A percentile compares a stretch with the other conserved stretches of the same genome.
Evolutionary conservation across 225 moss, liverwort and hornwort species (phyloP).

Genomic region (Antitrichia curtipendula): DNA sequence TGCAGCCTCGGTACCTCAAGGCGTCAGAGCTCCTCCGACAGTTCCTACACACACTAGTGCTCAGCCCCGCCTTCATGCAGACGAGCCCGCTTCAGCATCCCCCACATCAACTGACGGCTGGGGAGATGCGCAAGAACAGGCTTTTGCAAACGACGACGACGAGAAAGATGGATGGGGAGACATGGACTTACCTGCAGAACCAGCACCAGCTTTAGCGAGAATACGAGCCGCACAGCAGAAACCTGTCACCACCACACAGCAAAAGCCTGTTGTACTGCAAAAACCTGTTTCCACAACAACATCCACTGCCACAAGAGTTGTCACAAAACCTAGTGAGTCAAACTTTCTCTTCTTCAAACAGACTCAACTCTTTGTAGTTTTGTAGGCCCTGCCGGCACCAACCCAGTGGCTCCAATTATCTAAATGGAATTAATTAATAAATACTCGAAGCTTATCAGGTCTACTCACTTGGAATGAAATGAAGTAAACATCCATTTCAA

Average conservation of each 20-base stretch:
- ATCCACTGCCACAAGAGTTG: conserved; percentile 34
- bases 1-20: conserved; percentile 36
- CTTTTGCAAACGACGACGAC: conserved; percentile 38
- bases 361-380: not conserved
- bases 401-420: not conserved
- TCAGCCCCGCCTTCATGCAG: conserved; percentile 31
- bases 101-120: conserved; percentile 82
- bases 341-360: not conserved
- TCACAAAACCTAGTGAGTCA: conserved; percentile 48
- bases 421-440: too few species aligned
- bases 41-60: conserved; percentile 23
- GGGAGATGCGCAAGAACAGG: conserved; percentile 66
- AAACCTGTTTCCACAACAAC: conserved; percentile 46
- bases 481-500: not conserved
- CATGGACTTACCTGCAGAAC: conserved; percentile 61
- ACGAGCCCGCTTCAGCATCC: conserved; percentile 43
- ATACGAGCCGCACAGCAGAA: conserved; percentile 86
- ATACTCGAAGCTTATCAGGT: not conserved
- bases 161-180: conserved; percentile 88
- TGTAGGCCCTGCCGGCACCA: not conserved
- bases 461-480: not conserved
- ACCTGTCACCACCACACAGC: conserved; percentile 53
- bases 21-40: conserved; percentile 26
- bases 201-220: conserved; percentile 58
- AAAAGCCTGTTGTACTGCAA: conserved; percentile 54